Evolutionary conservation across 2,329 filamentous ascomycete genomes (phyloP).

Genomic region (Ophiostoma pallidulum): DNA sequence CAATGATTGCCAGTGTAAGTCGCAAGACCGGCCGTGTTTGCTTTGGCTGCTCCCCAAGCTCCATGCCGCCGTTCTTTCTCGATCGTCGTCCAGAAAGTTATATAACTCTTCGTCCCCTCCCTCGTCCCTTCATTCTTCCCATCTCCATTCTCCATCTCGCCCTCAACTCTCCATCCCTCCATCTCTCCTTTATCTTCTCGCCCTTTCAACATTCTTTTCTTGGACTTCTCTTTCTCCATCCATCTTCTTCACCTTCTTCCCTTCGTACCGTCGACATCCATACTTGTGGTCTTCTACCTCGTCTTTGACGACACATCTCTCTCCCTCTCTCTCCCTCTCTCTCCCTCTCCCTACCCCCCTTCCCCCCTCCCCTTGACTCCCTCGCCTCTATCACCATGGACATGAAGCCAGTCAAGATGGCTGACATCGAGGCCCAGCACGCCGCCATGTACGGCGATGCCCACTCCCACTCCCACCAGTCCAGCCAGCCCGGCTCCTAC

Average conservation of each 20-base stretch:
- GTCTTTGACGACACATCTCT: not conserved
- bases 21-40: not conserved
- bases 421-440: conserved; percentile 28
- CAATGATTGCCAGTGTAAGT: no score
- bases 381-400: conserved; percentile 17
- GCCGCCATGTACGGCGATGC: conserved; percentile 20
- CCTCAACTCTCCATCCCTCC: not conserved
- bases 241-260: not conserved
- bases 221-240: not conserved
- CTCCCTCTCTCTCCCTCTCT: not conserved
- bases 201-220: not conserved
- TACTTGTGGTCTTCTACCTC: not conserved
- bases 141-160: conserved; percentile 6
- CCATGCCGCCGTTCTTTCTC: not conserved
- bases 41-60: no score
- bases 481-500: conserved; percentile 26
- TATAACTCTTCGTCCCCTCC: conserved; percentile 9
- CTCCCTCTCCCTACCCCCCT: not conserved
- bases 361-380: not conserved
- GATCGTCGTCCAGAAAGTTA: conserved; percentile 3
- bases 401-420: conserved; percentile 30
- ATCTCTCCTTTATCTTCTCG: not conserved
- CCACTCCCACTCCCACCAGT: no score
- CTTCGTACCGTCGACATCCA: conserved; percentile 1
- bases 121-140: conserved; percentile 13